Percentiles rank a stretch among this genome's conserved stretches.
Evolutionary conservation across 805 yeast species (phyloP).

Genomic region (Saturnispora dispora): DNA sequence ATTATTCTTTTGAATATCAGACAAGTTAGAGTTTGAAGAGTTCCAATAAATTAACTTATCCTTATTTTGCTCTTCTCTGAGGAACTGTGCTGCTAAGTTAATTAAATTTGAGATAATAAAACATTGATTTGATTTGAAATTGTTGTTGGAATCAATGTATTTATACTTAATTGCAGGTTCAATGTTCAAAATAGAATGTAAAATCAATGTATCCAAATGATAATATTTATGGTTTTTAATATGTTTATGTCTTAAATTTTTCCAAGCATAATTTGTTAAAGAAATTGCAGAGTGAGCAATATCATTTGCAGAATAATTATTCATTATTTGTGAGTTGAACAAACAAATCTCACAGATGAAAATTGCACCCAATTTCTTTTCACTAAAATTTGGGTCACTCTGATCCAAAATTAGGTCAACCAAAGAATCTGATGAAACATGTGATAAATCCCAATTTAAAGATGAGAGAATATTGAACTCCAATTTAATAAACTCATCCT

Average conservation of each 20-base stretch:
- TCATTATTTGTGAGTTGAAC: constrained; percentile 50
- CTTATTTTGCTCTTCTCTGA: constrained; percentile 19
- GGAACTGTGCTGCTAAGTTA: constrained; percentile 20
- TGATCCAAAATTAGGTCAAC: constrained; percentile 43
- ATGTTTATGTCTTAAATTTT: constrained; percentile 31
- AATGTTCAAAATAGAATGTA: constrained; percentile 18
- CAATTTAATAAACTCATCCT: constrained; percentile 44
- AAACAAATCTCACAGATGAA: constrained; percentile 60
- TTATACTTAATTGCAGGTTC: constrained; percentile 22
- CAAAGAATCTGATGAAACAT: constrained; percentile 55
- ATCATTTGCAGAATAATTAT: constrained; percentile 36
- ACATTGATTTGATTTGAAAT: constrained; percentile 11
- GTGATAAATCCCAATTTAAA: constrained; percentile 54
- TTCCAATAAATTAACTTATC: constrained; percentile 3
- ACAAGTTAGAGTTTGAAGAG: not conserved
- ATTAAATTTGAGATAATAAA: constrained; percentile 20
- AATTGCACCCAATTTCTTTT: constrained; percentile 46
- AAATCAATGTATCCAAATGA: constrained; percentile 22
- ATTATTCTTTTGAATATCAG: constrained; percentile 7
- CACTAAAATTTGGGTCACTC: constrained; percentile 30
- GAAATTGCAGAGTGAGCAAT: constrained; percentile 45
- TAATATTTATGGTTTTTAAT: constrained; percentile 22
- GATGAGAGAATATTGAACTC: constrained; percentile 58
- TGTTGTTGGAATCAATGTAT: constrained; percentile 15
- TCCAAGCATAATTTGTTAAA: constrained; percentile 38